Conservation (phyloP, 768 basidiomycete genomes). For the Rhodotorula babjevae region DNA sequence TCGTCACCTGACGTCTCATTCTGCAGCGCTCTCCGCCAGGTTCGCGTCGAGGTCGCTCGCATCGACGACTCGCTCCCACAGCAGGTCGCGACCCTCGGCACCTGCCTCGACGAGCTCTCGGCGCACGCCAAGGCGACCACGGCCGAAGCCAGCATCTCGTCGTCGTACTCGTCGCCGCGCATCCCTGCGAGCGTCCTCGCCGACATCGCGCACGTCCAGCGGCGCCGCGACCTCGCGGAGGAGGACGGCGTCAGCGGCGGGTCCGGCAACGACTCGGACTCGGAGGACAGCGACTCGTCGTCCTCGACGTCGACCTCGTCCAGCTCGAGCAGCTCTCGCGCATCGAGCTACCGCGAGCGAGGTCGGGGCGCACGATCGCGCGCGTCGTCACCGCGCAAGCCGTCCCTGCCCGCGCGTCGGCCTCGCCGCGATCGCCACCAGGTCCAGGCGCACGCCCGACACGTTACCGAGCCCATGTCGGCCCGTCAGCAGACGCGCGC, state of each 20-base stretch:
- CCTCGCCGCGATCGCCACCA: neutral
- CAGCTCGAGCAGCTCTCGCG: neutral
- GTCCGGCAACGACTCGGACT: neutral
- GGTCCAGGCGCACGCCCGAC: neutral
- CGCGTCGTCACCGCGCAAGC: no score
- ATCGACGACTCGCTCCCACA: slow-evolving; percentile 4
- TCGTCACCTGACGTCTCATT: neutral
- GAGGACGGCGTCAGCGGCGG: neutral
- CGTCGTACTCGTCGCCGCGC: slow-evolving; percentile 1
- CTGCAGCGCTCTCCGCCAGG: slow-evolving; percentile 1
- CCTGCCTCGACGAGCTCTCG: slow-evolving; percentile 4
- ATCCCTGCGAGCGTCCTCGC: slow-evolving; percentile 5
- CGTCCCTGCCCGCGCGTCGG: no score
- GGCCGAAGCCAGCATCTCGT: neutral
- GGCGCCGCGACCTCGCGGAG: neutral
- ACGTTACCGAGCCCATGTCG: neutral
- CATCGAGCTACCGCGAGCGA: neutral
- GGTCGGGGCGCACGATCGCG: neutral
- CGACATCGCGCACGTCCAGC: neutral
- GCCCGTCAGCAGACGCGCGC: neutral
- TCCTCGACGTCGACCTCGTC: neutral
- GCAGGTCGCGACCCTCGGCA: neutral
- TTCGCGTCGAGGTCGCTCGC: neutral
- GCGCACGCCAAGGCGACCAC: neutral
- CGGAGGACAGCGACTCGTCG: neutral